Evolutionary conservation across 805 yeast species (phyloP), one percentile per base, ranked within the genome.

Genomic region (Brettanomyces anomalus): DNA sequence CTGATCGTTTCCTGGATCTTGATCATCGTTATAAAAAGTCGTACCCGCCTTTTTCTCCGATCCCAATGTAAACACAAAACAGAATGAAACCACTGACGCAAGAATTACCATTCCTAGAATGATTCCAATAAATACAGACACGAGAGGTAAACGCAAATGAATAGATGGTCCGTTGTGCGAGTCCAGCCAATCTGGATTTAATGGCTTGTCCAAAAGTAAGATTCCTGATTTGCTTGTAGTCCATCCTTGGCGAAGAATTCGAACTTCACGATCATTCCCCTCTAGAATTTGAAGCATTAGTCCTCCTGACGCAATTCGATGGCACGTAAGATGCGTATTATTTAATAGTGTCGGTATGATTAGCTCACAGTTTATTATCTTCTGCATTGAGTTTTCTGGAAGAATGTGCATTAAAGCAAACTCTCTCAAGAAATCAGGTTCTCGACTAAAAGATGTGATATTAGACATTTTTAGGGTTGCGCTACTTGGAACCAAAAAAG

Each of bases 401-500:
- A 89, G 66, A 21, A 86, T 65, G 57, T 89, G 97, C 40, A 85
- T 62, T 40, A 71, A 72, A 33, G 85, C 63, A 45, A 88, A 73
- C 13, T 74, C 70, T 35, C 67, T 67, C 28, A 86, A 58, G 24
- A 40, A 52, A 3, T 51, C 39, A 13, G 49, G 31, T 15, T 68
- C 65, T 1, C 62, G 57, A 37, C 66, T 65, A 26, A 61, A 62
- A 4, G 63, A 52, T 21, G 76, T 71, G 42, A 74, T 69, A 49
- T 76, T 81, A 31, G 70, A 76, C 46, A 68, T 62, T 8, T 56
- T 50, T 45, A 87, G 57, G 0, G 87, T 76, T 15, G 71, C 70
- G 3, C 75, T 62, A 0, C 81, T 70, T 1, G 97, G 97, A 0
- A 87, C 72, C 20, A 89, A 60, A n/a, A 88, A 58, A 0, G 96